Conservation (phyloP, 2,329 filamentous ascomycete genomes). For the Fusarium dlaminii region DNA sequence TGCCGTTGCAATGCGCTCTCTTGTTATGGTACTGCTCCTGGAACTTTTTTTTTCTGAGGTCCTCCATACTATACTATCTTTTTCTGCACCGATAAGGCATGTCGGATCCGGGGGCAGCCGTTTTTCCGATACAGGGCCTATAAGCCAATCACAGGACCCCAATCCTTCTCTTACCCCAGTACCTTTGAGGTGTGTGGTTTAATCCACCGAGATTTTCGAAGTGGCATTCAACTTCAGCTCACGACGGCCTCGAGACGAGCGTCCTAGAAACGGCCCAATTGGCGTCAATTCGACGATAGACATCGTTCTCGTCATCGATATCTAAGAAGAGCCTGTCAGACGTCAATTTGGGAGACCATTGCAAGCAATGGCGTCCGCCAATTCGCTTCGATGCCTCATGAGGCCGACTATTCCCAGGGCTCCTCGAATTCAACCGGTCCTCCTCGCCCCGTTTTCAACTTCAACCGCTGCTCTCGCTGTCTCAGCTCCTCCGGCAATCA, state of each 20-base stretch:
- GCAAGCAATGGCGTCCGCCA: slow-evolving; percentile 51
- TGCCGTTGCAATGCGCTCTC: slow-evolving; percentile 7
- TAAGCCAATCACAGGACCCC: slow-evolving; percentile 31
- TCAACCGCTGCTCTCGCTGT: slow-evolving; percentile 43
- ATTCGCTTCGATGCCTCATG: slow-evolving; percentile 55
- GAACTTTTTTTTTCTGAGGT: slow-evolving; percentile 41
- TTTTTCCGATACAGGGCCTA: slow-evolving; percentile 34
- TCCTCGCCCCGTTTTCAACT: slow-evolving; percentile 55
- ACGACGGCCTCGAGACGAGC: slow-evolving; percentile 37
- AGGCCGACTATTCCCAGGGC: slow-evolving; percentile 48
- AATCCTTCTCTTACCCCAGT: slow-evolving; percentile 3
- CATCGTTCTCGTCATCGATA: neutral
- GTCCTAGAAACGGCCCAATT: slow-evolving; percentile 42
- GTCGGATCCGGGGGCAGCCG: slow-evolving; percentile 41
- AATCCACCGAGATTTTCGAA: slow-evolving; percentile 44
- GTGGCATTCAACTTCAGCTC: slow-evolving; percentile 39
- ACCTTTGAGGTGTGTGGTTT: slow-evolving; percentile 36
- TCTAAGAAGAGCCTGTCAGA: slow-evolving; percentile 1
- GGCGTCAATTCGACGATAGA: slow-evolving; percentile 43
- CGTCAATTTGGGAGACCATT: neutral
- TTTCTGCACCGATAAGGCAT: slow-evolving; percentile 42
- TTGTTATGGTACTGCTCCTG: slow-evolving; percentile 14
- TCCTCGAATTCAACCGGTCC: slow-evolving; percentile 47
- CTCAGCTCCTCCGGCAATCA: slow-evolving; percentile 42
- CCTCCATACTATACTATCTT: slow-evolving; percentile 3